These are phyloP conservation scores for Infundibulicybe gibba DNA, from an alignment of 768 basidiomycete genomes.

Conservation along the genomic window DNA sequence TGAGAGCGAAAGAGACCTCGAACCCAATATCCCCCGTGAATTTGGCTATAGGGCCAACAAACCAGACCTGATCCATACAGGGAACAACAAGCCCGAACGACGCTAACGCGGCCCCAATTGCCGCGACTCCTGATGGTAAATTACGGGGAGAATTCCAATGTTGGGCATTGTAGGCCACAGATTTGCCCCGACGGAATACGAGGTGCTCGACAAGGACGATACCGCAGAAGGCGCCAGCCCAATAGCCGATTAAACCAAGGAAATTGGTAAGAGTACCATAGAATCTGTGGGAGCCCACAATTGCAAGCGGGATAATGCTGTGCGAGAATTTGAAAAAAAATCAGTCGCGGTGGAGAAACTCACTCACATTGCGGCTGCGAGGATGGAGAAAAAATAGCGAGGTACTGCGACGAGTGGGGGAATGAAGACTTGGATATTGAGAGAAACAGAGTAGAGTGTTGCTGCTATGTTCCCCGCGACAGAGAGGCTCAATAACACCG, in stretches of 20 bases:
- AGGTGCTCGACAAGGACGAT: constrained; percentile 70
- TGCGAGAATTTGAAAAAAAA: background rate
- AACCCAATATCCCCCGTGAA: constrained; percentile 80
- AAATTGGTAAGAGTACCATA: constrained; percentile 71
- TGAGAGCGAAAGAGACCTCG: constrained; percentile 60
- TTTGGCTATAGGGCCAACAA: constrained; percentile 66
- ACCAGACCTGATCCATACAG: constrained; percentile 77
- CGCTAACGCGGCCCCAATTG: constrained; percentile 46
- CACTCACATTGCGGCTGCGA: constrained; percentile 64
- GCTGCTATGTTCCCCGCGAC: constrained; percentile 81
- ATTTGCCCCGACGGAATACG: constrained; percentile 54
- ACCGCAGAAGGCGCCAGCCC: constrained; percentile 57
- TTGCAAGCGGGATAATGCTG: constrained; percentile 70
- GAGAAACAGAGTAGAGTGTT: constrained; percentile 77
- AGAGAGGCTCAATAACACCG: constrained; percentile 76
- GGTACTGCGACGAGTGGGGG: constrained; percentile 60
- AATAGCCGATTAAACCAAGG: constrained; percentile 71
- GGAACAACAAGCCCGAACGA: constrained; percentile 61
- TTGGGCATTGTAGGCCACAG: constrained; percentile 45
- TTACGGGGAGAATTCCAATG: constrained; percentile 53
- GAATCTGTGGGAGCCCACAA: constrained; percentile 72
- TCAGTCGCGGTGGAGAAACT: constrained; percentile 2
- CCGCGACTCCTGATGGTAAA: constrained; percentile 69
- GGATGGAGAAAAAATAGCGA: constrained; percentile 71
- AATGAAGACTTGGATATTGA: constrained; percentile 69